Base-by-base conservation (phyloP, 2,329 filamentous ascomycete genomes). In the Bisporella sp. region DNA sequence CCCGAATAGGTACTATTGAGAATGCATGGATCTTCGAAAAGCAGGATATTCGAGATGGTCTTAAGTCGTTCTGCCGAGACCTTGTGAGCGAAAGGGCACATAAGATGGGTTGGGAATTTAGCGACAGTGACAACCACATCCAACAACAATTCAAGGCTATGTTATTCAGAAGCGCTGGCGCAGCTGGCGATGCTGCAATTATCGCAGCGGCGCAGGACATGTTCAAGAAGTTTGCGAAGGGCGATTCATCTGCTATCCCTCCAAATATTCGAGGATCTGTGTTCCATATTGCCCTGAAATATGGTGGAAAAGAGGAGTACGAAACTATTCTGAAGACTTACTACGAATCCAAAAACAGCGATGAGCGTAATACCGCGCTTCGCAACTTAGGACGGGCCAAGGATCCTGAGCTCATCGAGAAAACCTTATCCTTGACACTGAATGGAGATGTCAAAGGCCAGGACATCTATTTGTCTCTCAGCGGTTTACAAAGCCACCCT, bases 91-190 rank as follows among this genome's bases (percentile, higher is more conserved):
- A 79, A 59, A 92, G 90, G 69, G 85, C 91, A 0, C 91, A 96
- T 67, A 80, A 90, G 65, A 71, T 95, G 42, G 92, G 92, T 52
- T 97, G 92, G 92, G 72, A 81, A 11, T 96, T 97, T 70, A 85
- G 81, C 31, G 86, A 91, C 30, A 78, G 77, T 4, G 92, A 97
- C 61, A 89, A 87, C 46, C 91, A 96, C 65, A 84, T 96, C 58
- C 78, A 91, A 67, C 90, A 96, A 68, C 91, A 96, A 67, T 95
- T 96, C 78, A 97, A 97, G 75, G 84, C 83, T 11, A 79, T 96
- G 65, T 79, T 96, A 66, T 97, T 97, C 66, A 87, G 87, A 54
- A 81, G 78, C 59, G 89, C 92, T 46, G 92, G 91, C 51, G 74
- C 89, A 59, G 79, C 84, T 43, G 90, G 89, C 33, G 92, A 97